phyloP scores from a whole-genome alignment of 495 filamentous ascomycete genomes.

The Aspergillus nanangensis region DNA sequence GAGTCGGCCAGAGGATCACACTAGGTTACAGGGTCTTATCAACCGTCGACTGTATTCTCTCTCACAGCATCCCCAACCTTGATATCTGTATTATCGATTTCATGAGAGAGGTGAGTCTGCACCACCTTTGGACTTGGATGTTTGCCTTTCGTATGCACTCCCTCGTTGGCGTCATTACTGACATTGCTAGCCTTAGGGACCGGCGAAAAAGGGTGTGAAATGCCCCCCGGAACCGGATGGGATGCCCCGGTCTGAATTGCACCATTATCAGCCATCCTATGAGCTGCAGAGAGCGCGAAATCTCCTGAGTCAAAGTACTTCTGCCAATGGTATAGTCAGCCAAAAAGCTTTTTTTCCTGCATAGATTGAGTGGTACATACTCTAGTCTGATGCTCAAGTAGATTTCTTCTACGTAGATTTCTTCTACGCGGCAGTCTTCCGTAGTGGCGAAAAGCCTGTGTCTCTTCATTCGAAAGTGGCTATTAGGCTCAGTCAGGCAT shows the following conservation, averaged over 20 bases:
- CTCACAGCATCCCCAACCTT: too few relatives aligned
- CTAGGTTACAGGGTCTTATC: too few relatives aligned
- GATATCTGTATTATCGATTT: too few relatives aligned
- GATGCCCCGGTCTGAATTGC: conserved; percentile 16
- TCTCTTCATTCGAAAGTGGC: too few relatives aligned
- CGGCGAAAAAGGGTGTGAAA: conserved; percentile 20
- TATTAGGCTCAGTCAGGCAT: too few relatives aligned
- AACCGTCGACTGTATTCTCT: too few relatives aligned
- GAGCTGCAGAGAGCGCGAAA: conserved; percentile 18
- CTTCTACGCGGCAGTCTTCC: background rate
- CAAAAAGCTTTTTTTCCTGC: background rate
- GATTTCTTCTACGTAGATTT: background rate
- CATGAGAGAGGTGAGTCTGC: too few relatives aligned
- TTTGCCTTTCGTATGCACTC: too few relatives aligned
- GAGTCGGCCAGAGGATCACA: too few relatives aligned
- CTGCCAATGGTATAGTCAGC: conserved; percentile 12
- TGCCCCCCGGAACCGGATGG: conserved; percentile 17
- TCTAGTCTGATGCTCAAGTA: background rate
- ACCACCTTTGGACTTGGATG: too few relatives aligned
- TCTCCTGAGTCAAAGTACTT: conserved; percentile 26
- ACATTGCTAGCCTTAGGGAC: conserved; percentile 19
- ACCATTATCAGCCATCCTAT: conserved; percentile 13
- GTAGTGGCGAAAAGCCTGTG: too few relatives aligned
- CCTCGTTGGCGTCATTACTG: conserved; percentile 9
- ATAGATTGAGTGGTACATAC: background rate